A percentile compares a stretch with the other conserved stretches of the same genome.
phyloP scores from a whole-genome alignment of 2,329 filamentous ascomycete genomes.

The Cladosporium cucumerinum region DNA sequence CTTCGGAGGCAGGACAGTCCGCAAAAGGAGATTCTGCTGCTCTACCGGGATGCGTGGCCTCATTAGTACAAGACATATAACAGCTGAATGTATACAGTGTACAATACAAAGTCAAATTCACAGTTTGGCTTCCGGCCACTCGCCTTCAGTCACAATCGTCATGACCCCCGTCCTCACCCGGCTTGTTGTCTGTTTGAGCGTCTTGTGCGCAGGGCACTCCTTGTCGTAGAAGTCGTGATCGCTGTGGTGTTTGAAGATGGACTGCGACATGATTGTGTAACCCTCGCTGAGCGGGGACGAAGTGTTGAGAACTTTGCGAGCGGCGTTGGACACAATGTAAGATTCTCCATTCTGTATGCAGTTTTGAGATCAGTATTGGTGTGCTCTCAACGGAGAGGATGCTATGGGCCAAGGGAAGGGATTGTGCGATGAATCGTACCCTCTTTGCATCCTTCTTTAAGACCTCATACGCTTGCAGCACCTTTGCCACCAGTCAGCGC shows the following conservation, averaged over 20 bases:
- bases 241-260: constrained; percentile 60
- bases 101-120: constrained; percentile 25
- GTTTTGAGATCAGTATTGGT: neutral
- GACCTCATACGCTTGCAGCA: constrained; percentile 11
- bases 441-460: constrained; percentile 10
- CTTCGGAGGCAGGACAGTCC: too few species aligned
- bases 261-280: constrained; percentile 62
- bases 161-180: constrained; percentile 28
- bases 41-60: constrained; percentile 6
- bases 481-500: neutral
- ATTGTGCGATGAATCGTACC: neutral
- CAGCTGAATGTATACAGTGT: neutral
- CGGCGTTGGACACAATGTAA: constrained; percentile 57
- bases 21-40: neutral
- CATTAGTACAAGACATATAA: neutral
- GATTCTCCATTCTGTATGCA: constrained; percentile 61
- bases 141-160: constrained; percentile 30
- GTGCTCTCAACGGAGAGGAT: neutral
- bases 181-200: constrained; percentile 42
- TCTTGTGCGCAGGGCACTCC: constrained; percentile 54
- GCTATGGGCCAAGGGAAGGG: neutral
- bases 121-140: constrained; percentile 26
- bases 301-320: constrained; percentile 27
- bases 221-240: constrained; percentile 69
- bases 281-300: constrained; percentile 55